phyloP scores from a whole-genome alignment of 257 asterid genomes.

The Thymus mandschuricus region DNA sequence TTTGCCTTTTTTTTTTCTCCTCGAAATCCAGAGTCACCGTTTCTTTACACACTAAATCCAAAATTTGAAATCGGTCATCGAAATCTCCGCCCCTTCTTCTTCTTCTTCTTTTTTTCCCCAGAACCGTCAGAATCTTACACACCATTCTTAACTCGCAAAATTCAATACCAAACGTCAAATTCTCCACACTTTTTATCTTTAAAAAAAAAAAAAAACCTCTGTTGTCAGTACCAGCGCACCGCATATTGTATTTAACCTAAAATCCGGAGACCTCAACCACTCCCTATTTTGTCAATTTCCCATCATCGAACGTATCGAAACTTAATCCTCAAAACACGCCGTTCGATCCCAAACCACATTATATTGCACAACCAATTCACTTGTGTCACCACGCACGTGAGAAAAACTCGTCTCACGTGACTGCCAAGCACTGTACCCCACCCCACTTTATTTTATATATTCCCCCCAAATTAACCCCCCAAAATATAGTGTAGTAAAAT shows the following conservation, averaged over 20 bases:
- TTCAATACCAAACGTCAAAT: background rate
- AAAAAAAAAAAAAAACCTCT: no score
- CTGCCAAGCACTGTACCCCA: constrained; percentile 4
- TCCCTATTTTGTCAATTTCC: background rate
- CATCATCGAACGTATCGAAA: background rate
- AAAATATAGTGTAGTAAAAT: no score
- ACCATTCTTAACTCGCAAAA: no score
- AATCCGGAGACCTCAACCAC: background rate
- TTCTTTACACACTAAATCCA: no score
- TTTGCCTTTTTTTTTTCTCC: no score
- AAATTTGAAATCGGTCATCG: no score
- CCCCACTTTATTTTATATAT: background rate
- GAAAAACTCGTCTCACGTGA: constrained; percentile 26
- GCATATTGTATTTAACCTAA: background rate
- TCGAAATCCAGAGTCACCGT: no score
- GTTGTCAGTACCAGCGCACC: no score
- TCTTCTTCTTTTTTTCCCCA: no score
- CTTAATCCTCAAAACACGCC: background rate
- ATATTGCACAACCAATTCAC: background rate
- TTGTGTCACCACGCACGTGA: constrained; percentile 27
- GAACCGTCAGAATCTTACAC: no score
- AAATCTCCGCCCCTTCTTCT: no score
- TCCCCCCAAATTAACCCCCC: no score
- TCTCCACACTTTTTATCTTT: background rate
- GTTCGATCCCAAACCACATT: background rate